These are phyloP conservation scores for Fusarium sacchari DNA, from an alignment of 2,329 filamentous ascomycete genomes.

Conservation along the genomic window DNA sequence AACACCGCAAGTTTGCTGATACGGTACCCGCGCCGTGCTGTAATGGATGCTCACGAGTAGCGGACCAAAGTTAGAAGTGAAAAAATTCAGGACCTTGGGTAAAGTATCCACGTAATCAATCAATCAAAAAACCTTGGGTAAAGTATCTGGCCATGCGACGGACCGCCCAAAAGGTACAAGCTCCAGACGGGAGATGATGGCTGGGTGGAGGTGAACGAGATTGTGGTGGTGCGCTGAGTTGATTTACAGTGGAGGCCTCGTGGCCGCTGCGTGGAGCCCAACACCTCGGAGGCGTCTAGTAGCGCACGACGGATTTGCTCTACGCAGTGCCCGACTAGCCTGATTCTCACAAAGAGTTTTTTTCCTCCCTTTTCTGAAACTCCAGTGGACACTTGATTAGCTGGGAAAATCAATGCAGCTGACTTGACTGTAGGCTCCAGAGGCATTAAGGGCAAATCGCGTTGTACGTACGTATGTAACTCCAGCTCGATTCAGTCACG, in stretches of 20 bases:
- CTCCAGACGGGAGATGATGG: conserved; percentile 20
- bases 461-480: conserved; percentile 10
- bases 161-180: conserved; percentile 23
- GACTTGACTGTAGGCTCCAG: background rate
- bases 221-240: conserved; percentile 31
- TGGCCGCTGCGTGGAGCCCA: conserved; percentile 38
- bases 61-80: conserved; percentile 16
- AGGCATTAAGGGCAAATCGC: conserved; percentile 7
- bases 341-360: conserved; percentile 18
- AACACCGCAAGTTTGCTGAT: conserved; percentile 39
- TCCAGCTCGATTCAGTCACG: background rate
- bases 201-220: conserved; percentile 22
- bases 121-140: background rate
- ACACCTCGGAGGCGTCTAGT: conserved; percentile 35
- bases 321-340: conserved; percentile 25
- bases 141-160: conserved; percentile 23
- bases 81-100: background rate
- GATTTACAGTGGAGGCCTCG: conserved; percentile 35
- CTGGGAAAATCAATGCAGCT: background rate
- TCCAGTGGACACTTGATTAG: conserved; percentile 32
- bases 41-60: conserved; percentile 22
- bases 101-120: too few relatives aligned
- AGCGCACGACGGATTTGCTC: conserved; percentile 35
- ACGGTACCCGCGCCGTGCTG: background rate
- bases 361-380: conserved; percentile 29